Base-by-base conservation (phyloP, 352 stramenopile genomes). In the Phytophthora pistaciae region DNA sequence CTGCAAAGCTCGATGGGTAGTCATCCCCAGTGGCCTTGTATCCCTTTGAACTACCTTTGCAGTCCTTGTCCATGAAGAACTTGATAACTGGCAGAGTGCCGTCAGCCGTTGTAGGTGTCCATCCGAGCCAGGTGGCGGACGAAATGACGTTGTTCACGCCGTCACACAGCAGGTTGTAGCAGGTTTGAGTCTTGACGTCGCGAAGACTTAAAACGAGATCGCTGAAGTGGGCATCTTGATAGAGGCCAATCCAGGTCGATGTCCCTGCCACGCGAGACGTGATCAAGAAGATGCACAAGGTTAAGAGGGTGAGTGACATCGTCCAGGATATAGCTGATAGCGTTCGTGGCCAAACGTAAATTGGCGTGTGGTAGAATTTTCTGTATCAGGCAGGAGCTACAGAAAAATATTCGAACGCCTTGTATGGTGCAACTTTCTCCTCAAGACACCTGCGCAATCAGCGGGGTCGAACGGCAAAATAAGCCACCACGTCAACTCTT, bases 11-110 rank as follows among this genome's bases (percentile, higher is more conserved):
- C 23, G 42, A 57, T 3, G 53, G 61, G 50, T 61, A 68, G 2
- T 33, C 18, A 29, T 46, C 52, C 20, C 44, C 52, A 14, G n/a
- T 56, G 11, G 61, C 61, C 14, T 55, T 20, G 53, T 56, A 68
- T 4, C 52, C 40, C 38, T 27, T 18, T 3, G 40, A 61, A 9
- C 25, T 56, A 5, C 52, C 14, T 46, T 55, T 64, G 16, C 63
- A 70, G 31, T 46, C 44, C 31, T 70, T 64, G 20, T 58, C 42
- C 54, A 59, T 58, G 14, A 64, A 70, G 49, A 70, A 64, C 1
- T 33, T 53, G 21, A 64, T 70, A 25, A 25, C 14, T n/a, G 61
- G 52, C 13, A 58, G 44, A 1, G 20, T 16, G 44, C 36, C 20
- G 2, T 44, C 23, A 4, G 42, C 53, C 7, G 40, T 5, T 18